These are phyloP conservation scores for Dendrobium huoshanense DNA, from an alignment of 106 monocot species.

Conservation along the genomic window DNA sequence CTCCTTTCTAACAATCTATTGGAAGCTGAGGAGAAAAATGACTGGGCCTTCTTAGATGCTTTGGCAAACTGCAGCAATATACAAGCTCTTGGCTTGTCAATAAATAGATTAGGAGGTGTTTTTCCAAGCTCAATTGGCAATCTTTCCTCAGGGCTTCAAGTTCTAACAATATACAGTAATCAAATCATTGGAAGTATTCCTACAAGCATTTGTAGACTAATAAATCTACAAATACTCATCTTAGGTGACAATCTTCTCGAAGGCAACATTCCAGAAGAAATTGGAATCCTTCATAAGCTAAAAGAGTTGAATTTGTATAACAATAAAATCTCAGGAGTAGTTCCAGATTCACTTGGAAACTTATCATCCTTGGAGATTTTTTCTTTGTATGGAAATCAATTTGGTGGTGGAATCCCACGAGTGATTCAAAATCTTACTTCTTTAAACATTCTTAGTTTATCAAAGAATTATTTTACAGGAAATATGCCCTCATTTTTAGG, in stretches of 20 bases:
- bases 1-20: slow-evolving; percentile 11
- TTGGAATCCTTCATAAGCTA: background rate
- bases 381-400: slow-evolving; percentile 18
- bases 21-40: slow-evolving; percentile 9
- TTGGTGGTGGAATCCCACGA: slow-evolving; percentile 11
- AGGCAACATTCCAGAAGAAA: slow-evolving; percentile 11
- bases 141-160: slow-evolving; percentile 4
- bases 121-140: slow-evolving; percentile 20
- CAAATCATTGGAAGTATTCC: slow-evolving; percentile 22
- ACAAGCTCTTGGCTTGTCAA: background rate
- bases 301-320: background rate
- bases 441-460: slow-evolving; percentile 3
- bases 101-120: slow-evolving; percentile 4
- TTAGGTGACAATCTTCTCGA: background rate
- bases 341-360: slow-evolving; percentile 16
- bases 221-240: slow-evolving; percentile 1
- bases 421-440: slow-evolving; percentile 19
- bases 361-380: slow-evolving; percentile 15
- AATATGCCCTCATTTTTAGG: slow-evolving; percentile 5
- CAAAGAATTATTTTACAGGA: slow-evolving; percentile 17
- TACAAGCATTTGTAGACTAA: slow-evolving; percentile 13
- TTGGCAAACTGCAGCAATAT: slow-evolving; percentile 20
- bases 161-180: slow-evolving; percentile 4
- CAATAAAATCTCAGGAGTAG: slow-evolving; percentile 8
- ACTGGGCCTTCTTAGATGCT: slow-evolving; percentile 25